These are phyloP conservation scores for Sarocladiaceae sp. DNA, from an alignment of 2,329 filamentous ascomycete genomes.

Conservation along the genomic window DNA sequence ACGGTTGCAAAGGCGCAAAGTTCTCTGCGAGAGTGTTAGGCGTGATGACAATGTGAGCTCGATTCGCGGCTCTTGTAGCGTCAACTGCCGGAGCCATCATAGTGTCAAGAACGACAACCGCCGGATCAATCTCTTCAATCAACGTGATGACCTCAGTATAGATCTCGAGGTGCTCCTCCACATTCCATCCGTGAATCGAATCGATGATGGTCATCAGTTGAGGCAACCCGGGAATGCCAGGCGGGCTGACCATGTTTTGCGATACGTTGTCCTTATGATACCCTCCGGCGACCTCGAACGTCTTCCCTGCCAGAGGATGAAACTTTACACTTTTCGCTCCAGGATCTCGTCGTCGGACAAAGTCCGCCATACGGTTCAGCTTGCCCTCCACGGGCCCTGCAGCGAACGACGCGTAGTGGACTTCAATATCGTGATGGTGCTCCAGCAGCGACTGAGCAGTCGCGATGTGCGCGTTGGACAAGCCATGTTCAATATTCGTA, in stretches of 20 bases:
- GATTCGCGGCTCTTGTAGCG: slow-evolving; percentile 15
- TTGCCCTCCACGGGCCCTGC: slow-evolving; percentile 10
- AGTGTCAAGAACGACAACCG: slow-evolving; percentile 27
- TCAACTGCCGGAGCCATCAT: slow-evolving; percentile 23
- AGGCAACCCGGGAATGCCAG: slow-evolving; percentile 16
- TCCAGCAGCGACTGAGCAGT: slow-evolving; percentile 28
- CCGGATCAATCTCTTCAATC: slow-evolving; percentile 25
- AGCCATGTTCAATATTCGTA: slow-evolving; percentile 26
- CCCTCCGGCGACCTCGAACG: slow-evolving; percentile 11
- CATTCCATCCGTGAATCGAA: slow-evolving; percentile 23
- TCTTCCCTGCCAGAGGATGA: slow-evolving; percentile 17
- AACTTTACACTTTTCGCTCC: slow-evolving; percentile 17
- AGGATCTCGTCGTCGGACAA: slow-evolving; percentile 14
- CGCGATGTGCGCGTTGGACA: slow-evolving; percentile 33
- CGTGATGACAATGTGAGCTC: slow-evolving; percentile 32
- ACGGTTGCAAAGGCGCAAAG: slow-evolving; percentile 32
- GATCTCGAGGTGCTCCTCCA: slow-evolving; percentile 23
- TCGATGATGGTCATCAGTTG: slow-evolving; percentile 14
- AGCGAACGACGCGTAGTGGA: slow-evolving; percentile 31
- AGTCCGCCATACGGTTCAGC: slow-evolving; percentile 12
- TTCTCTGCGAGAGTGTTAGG: slow-evolving; percentile 40
- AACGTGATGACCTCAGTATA: slow-evolving; percentile 20
- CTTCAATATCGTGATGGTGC: slow-evolving; percentile 23
- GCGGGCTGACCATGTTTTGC: slow-evolving; percentile 15
- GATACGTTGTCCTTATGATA: not conserved